phyloP scores from a whole-genome alignment of 805 yeast genomes.

The Candida nemodendra region DNA sequence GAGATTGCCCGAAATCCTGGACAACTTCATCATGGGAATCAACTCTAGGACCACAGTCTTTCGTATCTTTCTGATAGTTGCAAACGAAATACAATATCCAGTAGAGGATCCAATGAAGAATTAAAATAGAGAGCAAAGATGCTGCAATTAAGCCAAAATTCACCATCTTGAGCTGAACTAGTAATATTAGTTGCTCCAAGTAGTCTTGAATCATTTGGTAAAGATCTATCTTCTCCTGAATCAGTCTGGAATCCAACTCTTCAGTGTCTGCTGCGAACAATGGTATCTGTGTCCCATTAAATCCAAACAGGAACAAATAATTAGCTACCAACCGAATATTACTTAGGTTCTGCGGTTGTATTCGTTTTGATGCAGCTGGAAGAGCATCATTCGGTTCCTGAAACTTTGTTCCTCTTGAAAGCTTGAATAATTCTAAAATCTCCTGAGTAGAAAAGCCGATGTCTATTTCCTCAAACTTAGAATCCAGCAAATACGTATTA shows the following conservation, averaged over 20 bases:
- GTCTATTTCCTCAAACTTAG: conserved; percentile 21
- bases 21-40: conserved; percentile 4
- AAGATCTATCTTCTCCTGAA: conserved; percentile 11
- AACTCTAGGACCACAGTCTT: conserved; percentile 5
- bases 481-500: conserved; percentile 23
- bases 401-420: background rate
- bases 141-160: conserved; percentile 20
- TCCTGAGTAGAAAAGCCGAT: conserved; percentile 8
- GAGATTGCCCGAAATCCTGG: conserved; percentile 6
- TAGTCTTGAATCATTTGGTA: conserved; percentile 20
- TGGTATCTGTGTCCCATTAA: conserved; percentile 20
- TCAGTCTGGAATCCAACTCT: conserved; percentile 7
- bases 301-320: conserved; percentile 23
- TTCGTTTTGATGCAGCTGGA: background rate
- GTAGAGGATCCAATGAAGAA: conserved; percentile 21
- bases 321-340: conserved; percentile 20
- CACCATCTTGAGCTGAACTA: conserved; percentile 23
- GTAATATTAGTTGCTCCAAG: conserved; percentile 11
- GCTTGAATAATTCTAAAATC: conserved; percentile 4
- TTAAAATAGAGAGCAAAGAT: conserved; percentile 17
- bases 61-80: conserved; percentile 2
- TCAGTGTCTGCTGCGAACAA: conserved; percentile 12
- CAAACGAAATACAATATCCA: conserved; percentile 14
- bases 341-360: conserved; percentile 3
- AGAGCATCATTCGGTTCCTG: background rate